A percentile compares a stretch with the other conserved stretches of the same genome.
phyloP scores from a whole-genome alignment of 2,329 filamentous ascomycete species.

The Ophiostoma ulmi region DNA sequence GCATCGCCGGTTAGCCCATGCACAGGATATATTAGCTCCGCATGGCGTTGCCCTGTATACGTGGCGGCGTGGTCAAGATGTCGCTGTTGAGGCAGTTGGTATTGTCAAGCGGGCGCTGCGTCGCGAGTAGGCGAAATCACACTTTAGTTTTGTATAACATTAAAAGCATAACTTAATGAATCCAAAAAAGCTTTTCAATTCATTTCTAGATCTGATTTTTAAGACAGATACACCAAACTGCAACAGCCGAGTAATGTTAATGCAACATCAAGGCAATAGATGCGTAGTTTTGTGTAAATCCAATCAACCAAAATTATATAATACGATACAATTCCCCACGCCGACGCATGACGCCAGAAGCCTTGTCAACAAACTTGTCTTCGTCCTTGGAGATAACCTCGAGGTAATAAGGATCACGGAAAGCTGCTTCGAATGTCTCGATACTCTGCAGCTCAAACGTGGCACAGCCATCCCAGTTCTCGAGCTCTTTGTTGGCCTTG shows the following conservation, averaged over 20 bases:
- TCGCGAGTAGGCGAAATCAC: background rate
- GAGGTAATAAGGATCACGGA: slow-evolving; percentile 25
- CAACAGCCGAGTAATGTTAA: too few species aligned
- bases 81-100: slow-evolving; percentile 58
- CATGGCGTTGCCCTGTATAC: slow-evolving; percentile 64
- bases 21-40: slow-evolving; percentile 56
- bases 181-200: background rate
- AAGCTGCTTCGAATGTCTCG: background rate
- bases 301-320: background rate
- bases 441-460: background rate
- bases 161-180: background rate
- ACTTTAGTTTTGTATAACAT: background rate
- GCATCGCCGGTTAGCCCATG: slow-evolving; percentile 61
- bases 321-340: slow-evolving; percentile 26
- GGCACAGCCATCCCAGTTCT: background rate
- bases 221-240: too few species aligned
- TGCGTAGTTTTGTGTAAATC: background rate
- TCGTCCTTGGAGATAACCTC: slow-evolving; percentile 33
- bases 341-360: slow-evolving; percentile 29
- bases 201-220: background rate
- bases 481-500: background rate
- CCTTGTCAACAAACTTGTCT: slow-evolving; percentile 33
- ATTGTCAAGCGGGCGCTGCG: slow-evolving; percentile 53
- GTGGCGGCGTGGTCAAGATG: slow-evolving; percentile 69
- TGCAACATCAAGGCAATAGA: too few species aligned